Evolutionary conservation across 2,329 filamentous ascomycete species (phyloP).

Genomic region (Cytospora leucostoma): DNA sequence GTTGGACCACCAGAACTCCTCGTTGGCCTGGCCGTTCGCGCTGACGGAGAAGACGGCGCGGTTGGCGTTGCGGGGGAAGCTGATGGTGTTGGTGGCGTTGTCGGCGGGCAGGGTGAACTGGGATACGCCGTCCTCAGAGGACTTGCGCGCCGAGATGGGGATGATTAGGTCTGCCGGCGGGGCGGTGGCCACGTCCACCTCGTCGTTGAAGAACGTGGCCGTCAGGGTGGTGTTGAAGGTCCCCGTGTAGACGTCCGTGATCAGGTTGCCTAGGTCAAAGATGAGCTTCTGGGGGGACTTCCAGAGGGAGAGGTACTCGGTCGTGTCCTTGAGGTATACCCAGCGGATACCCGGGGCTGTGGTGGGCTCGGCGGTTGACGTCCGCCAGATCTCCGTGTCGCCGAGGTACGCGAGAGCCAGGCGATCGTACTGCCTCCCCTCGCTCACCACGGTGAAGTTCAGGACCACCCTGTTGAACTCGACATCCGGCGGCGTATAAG

Average conservation of each 20-base stretch:
- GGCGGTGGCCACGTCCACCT: conserved; percentile 41
- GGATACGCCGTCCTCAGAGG: conserved; percentile 56
- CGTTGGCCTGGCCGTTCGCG: conserved; percentile 71
- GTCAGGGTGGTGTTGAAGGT: conserved; percentile 73
- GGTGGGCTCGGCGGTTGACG: conserved; percentile 79
- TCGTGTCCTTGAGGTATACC: conserved; percentile 80
- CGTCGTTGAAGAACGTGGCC: conserved; percentile 65
- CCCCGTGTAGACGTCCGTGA: conserved; percentile 72
- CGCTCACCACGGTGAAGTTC: conserved; percentile 73
- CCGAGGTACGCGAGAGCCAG: conserved; percentile 74
- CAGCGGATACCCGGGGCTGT: conserved; percentile 66
- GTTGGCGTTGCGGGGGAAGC: conserved; percentile 65
- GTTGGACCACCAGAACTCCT: conserved; percentile 88
- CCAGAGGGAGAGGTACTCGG: conserved; percentile 69
- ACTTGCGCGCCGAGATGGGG: conserved; percentile 61
- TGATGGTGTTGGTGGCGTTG: conserved; percentile 58
- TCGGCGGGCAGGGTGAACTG: conserved; percentile 67
- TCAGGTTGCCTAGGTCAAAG: conserved; percentile 75
- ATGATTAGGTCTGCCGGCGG: conserved; percentile 65
- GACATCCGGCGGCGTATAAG: conserved; percentile 67
- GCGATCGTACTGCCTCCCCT: conserved; percentile 75
- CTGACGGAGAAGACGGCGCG: conserved; percentile 75
- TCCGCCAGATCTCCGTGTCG: conserved; percentile 79
- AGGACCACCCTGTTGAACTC: conserved; percentile 73
- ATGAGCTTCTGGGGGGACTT: conserved; percentile 70